Evolutionary conservation across 106 monocot genomes (phyloP).

Genomic region (Dendrobium officinale): DNA sequence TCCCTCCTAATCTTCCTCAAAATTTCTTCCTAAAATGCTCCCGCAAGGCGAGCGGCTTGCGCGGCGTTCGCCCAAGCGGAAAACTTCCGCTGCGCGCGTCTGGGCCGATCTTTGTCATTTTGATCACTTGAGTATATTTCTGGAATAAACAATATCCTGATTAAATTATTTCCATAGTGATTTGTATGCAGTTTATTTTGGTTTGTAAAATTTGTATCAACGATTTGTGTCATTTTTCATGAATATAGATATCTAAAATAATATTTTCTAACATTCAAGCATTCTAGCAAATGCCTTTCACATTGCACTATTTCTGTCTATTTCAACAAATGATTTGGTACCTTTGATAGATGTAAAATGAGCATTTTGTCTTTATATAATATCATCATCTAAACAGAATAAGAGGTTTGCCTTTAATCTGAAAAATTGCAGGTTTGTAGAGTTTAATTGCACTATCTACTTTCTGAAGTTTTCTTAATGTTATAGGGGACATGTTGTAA

Average conservation of each 20-base stretch:
- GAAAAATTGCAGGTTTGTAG: not conserved
- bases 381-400: not conserved
- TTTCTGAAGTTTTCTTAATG: not conserved
- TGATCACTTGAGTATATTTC: not conserved
- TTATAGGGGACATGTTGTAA: not conserved
- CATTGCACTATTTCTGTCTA: not conserved
- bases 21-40: no score
- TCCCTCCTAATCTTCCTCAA: no score
- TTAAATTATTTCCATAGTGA: not conserved
- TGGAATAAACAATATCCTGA: not conserved
- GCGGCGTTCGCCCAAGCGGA: no score
- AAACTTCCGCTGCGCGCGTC: no score
- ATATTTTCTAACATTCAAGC: not conserved
- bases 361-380: not conserved
- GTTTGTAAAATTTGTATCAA: not conserved
- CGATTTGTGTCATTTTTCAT: not conserved
- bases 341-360: not conserved
- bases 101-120: not conserved
- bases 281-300: not conserved
- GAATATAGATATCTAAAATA: not conserved
- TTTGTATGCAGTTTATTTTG: not conserved
- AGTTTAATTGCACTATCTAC: not conserved
- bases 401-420: not conserved
- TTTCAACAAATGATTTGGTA: not conserved
- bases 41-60: no score